phyloP scores from a whole-genome alignment of 1,284 basidiomycete species.

The Rugosomyces carneus region DNA sequence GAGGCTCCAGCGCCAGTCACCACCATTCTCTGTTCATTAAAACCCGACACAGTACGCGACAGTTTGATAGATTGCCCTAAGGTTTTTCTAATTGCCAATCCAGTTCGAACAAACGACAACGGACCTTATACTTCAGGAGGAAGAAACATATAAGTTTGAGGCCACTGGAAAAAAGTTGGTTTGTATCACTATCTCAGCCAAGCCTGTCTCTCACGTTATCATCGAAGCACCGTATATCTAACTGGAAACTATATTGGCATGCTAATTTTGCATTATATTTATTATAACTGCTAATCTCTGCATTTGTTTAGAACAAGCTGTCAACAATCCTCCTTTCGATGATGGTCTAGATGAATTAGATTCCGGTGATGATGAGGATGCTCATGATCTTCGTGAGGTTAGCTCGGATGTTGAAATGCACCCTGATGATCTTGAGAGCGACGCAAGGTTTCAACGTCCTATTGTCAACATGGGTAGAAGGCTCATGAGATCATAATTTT shows the following conservation, averaged over 20 bases:
- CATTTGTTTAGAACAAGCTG: slow-evolving; percentile 38
- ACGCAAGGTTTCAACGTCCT: slow-evolving; percentile 40
- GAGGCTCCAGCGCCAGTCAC: slow-evolving; percentile 41
- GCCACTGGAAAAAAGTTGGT: slow-evolving; percentile 80
- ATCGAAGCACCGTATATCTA: slow-evolving; percentile 69
- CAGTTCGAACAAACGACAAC: slow-evolving; percentile 79
- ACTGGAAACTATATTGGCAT: slow-evolving; percentile 88
- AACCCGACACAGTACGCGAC: slow-evolving; percentile 59
- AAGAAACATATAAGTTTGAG: slow-evolving; percentile 67
- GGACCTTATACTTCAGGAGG: slow-evolving; percentile 72
- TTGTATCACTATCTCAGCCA: slow-evolving; percentile 9
- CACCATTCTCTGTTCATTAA: slow-evolving; percentile 63
- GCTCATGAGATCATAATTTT: neutral
- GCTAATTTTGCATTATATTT: slow-evolving; percentile 12
- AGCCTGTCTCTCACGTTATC: slow-evolving; percentile 1
- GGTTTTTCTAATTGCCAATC: slow-evolving; percentile 1
- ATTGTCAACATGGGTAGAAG: neutral
- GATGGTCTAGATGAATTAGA: slow-evolving; percentile 37
- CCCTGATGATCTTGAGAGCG: slow-evolving; percentile 44
- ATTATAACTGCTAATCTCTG: neutral
- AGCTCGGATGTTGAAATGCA: slow-evolving; percentile 74
- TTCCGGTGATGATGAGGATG: slow-evolving; percentile 45
- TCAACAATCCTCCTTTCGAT: slow-evolving; percentile 44
- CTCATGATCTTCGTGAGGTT: slow-evolving; percentile 60
- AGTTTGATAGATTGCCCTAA: neutral